These are phyloP conservation scores for Penicillium bovifimosum DNA, from an alignment of 495 filamentous ascomycete genomes.

Conservation along the genomic window DNA sequence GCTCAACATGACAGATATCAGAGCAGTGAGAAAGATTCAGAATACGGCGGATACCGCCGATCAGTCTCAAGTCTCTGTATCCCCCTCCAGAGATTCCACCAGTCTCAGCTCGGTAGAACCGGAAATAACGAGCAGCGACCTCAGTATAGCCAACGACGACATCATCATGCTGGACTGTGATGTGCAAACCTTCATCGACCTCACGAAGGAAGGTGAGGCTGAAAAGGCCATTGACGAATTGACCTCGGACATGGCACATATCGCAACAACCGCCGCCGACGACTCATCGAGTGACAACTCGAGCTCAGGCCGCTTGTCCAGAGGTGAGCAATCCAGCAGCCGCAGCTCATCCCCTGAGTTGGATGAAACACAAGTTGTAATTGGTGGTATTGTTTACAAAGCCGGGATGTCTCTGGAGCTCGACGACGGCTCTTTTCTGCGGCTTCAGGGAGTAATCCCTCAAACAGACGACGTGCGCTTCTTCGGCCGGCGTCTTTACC, in stretches of 20 bases:
- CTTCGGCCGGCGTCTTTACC: constrained; percentile 4
- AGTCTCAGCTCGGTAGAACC: too few relatives aligned
- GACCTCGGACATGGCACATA: not conserved
- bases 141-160: too few relatives aligned
- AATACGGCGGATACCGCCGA: too few relatives aligned
- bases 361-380: too few relatives aligned
- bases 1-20: not conserved
- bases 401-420: constrained; percentile 14
- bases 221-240: not conserved
- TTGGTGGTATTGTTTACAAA: not conserved
- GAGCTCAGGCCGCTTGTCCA: not conserved
- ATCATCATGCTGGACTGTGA: too few relatives aligned
- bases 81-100: too few relatives aligned
- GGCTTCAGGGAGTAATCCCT: constrained; percentile 4
- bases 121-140: too few relatives aligned
- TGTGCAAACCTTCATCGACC: not conserved
- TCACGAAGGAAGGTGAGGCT: not conserved
- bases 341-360: not conserved
- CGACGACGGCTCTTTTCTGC: constrained; percentile 10
- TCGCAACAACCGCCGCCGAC: not conserved
- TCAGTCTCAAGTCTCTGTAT: too few relatives aligned
- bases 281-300: not conserved
- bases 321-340: not conserved
- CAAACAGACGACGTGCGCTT: not conserved
- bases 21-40: not conserved